Base-by-base conservation (phyloP, 495 filamentous ascomycete genomes). In the Astrocystis sublimbata region DNA sequence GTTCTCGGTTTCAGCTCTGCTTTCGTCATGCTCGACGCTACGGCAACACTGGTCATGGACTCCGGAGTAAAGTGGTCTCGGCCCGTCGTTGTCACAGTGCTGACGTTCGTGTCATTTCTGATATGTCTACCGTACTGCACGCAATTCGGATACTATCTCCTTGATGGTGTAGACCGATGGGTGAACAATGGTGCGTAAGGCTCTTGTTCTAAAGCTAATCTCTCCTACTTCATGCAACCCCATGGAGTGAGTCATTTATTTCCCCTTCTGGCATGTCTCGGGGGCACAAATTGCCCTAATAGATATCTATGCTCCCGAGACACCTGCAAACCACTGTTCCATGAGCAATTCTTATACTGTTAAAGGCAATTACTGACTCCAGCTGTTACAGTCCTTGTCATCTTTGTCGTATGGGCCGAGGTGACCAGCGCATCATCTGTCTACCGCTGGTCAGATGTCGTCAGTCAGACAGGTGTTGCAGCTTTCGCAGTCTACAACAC, bases 401-500 rank as follows among this genome's bases (percentile, higher is more conserved):
- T 63, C 24, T 63, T 63, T n/a, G 61, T 63, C 19, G 61, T 63
- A 3, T 63, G 53, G 53, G 24, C 52, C 36, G 61, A 63, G 54
- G 36, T 38, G 28, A 54, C 59, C 12, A 46, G 38, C n/a, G 35
- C 61, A 17, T 36, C 35, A 26, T 36, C 50, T 10, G 52, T 63
- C 28, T 63, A 63, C 31, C 61, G 61, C n/a, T 58, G 54, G 52
- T 12, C 53, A 7, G 75, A 77, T 45, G 68, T 77, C 17, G 68
- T 70, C 23, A 60, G 57, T 30, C 69, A 78, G 35, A 69, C 69
- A 1, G 75, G 75, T 0, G 38, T 62, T 5, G 59, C 62, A 2
- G 72, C 71, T 4, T 77, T 74, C 46, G 24, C 56, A 13, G 17
- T 63, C 2, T 76, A 75, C 59, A 78, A 78, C 54, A 33, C 68